Evolutionary conservation across 345 rosid genomes (phyloP).

Genomic region (Geranium rotundifolium): DNA sequence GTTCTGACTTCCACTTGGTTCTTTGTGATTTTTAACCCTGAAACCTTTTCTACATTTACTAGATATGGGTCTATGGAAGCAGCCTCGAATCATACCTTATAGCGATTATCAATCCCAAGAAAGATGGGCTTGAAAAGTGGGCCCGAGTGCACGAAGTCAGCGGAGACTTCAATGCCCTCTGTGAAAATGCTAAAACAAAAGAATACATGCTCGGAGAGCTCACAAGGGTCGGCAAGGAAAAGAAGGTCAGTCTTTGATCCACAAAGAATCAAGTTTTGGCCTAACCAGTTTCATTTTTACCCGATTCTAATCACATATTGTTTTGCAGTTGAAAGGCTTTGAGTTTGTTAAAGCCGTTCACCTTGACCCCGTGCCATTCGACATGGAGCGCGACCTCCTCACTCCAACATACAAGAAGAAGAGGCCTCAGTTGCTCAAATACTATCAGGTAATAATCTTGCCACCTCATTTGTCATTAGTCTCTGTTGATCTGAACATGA

Average conservation of each 20-base stretch:
- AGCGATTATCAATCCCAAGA: conserved; percentile 80
- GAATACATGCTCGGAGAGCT: conserved; percentile 66
- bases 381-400: conserved; percentile 75
- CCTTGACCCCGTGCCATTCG: conserved; percentile 76
- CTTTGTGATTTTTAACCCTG: background rate
- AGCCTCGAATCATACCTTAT: conserved; percentile 88
- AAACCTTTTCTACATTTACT: conserved; percentile 11
- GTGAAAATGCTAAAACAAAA: conserved; percentile 53
- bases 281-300: background rate
- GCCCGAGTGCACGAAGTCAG: conserved; percentile 48
- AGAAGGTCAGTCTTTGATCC: conserved; percentile 38
- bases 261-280: background rate
- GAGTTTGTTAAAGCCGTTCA: conserved; percentile 73
- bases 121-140: conserved; percentile 69
- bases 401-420: conserved; percentile 95
- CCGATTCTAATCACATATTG: background rate
- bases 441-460: conserved; percentile 95
- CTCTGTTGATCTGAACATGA: background rate
- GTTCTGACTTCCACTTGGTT: background rate
- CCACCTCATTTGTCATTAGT: background rate
- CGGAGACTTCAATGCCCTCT: conserved; percentile 61
- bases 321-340: conserved; percentile 74
- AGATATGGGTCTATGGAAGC: conserved; percentile 95
- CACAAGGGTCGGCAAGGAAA: conserved; percentile 53
- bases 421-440: conserved; percentile 79